These are phyloP conservation scores for Diplosphaera chodatii DNA, from an alignment of 139 green algal genomes.

Conservation along the genomic window DNA sequence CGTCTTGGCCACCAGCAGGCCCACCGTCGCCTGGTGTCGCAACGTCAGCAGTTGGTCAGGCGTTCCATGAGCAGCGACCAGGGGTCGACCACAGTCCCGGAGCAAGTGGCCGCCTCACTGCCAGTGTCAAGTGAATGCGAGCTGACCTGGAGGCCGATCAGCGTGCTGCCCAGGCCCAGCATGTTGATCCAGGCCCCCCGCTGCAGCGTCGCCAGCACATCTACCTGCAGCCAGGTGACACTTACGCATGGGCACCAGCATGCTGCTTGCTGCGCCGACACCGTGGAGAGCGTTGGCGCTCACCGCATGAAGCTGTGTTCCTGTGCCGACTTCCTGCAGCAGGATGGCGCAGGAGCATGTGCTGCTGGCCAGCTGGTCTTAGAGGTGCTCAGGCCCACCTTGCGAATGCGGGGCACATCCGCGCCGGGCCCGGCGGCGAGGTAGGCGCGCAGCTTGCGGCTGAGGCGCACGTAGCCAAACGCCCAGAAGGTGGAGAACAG, in stretches of 20 bases:
- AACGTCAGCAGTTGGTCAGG: slow-evolving; percentile 18
- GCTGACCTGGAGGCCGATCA: slow-evolving; percentile 54
- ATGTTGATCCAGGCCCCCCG: slow-evolving; percentile 77
- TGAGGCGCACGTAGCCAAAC: slow-evolving; percentile 74
- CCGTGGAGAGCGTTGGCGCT: too few species aligned
- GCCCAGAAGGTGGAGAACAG: slow-evolving; percentile 92
- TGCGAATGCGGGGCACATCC: slow-evolving; percentile 15
- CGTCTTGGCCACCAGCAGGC: slow-evolving; percentile 96
- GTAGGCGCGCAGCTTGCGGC: slow-evolving; percentile 55
- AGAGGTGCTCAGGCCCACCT: neutral
- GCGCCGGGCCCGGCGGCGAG: slow-evolving; percentile 46
- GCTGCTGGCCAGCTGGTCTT: too few species aligned
- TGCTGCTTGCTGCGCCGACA: too few species aligned
- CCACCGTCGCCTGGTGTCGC: slow-evolving; percentile 71
- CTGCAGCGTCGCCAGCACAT: slow-evolving; percentile 63
- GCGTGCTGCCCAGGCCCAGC: slow-evolving; percentile 54
- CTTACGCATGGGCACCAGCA: too few species aligned
- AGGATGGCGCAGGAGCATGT: too few species aligned
- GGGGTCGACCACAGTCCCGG: too few species aligned
- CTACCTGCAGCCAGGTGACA: neutral
- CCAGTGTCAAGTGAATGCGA: slow-evolving; percentile 2
- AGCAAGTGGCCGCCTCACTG: too few species aligned
- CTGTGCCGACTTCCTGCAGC: neutral
- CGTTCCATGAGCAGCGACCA: too few species aligned
- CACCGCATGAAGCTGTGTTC: too few species aligned